These are phyloP conservation scores for Aspergillus luchuensis DNA, from an alignment of 2,329 filamentous ascomycete species.

Conservation along the genomic window DNA sequence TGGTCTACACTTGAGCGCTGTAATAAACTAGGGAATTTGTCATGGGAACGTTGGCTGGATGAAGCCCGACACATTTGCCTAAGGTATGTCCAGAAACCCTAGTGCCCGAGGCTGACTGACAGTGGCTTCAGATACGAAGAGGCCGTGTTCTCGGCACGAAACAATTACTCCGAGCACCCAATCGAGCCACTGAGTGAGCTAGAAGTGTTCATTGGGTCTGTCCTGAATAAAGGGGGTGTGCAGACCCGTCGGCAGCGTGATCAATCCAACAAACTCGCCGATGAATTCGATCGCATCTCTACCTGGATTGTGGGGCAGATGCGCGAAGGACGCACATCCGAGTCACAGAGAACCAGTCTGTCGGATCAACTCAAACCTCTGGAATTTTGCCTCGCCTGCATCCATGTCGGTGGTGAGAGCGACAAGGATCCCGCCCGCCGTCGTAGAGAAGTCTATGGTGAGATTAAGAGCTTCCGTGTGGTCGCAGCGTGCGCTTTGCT, in stretches of 20 bases:
- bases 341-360: conserved; percentile 7
- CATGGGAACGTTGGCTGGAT: conserved; percentile 17
- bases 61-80: conserved; percentile 19
- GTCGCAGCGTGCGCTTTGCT: conserved; percentile 22
- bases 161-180: conserved; percentile 46
- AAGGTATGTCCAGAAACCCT: background rate
- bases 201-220: conserved; percentile 61
- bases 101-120: background rate
- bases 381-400: conserved; percentile 21
- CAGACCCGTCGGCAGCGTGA: conserved; percentile 45
- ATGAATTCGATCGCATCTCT: conserved; percentile 40
- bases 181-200: conserved; percentile 50
- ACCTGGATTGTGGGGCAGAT: conserved; percentile 20
- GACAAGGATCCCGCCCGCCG: background rate
- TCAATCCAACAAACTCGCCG: conserved; percentile 45
- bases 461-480: conserved; percentile 20
- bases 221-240: conserved; percentile 53
- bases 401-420: conserved; percentile 14
- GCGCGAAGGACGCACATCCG: conserved; percentile 1
- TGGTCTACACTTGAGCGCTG: conserved; percentile 10
- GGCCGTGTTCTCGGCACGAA: conserved; percentile 52
- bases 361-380: conserved; percentile 10
- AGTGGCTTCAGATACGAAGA: conserved; percentile 53
- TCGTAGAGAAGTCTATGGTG: conserved; percentile 5
- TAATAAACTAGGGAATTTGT: conserved; percentile 4